Base-by-base conservation (phyloP, 2,329 filamentous ascomycete species). In the Leptographium radiaticola region DNA sequence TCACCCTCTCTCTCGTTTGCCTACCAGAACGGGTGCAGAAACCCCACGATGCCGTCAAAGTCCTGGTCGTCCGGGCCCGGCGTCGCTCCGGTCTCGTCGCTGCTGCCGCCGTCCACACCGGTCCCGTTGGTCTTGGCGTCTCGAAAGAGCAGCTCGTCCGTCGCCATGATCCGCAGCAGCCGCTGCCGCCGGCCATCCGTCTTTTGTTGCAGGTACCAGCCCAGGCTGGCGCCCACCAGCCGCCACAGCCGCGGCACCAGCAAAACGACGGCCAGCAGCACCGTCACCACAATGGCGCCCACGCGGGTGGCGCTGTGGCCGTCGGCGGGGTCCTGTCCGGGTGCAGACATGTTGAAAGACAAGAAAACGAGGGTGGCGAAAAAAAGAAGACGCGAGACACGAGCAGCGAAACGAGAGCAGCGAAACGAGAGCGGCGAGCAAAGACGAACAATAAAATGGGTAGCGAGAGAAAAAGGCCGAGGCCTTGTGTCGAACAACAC, bases 21-120 rank as follows among this genome's bases (percentile, higher is more conserved):
- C 59, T 73, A 91, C 87, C 93, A 97, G 68, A 96, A 98, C 1
- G 93, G 93, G 68, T 98, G 93, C 66, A 98, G 95, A 76, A 98
- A 97, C 48, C 89, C 93, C 58, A 97, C 81, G 52, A 96, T 82
- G 36, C 90, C 90, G 57, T 83, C 75, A 87, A 87, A 96, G 47
- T 85, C 76, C 59, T 77, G 72, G 55, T 76, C 73, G 12, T 66
- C 68, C 53, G 25, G 8, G 34, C 9, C 34, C 69, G 53, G 69
- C 65, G 48, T 65, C 64, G 55, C 65, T 63, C 66, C 83, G 33
- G 82, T 36, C 9, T 36, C 80, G 58, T 85, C 81, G 34, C 57
- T 54, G 8, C 66, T 53, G 36, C 57, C 54, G 8, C 66, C 54
- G 36, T n/a, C 20, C 1, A 30, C 38, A 18, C 60, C 56, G 13